Evolutionary conservation across 148 eudicot genomes (phyloP).

Genomic region (Tetragonia tetragonoides): DNA sequence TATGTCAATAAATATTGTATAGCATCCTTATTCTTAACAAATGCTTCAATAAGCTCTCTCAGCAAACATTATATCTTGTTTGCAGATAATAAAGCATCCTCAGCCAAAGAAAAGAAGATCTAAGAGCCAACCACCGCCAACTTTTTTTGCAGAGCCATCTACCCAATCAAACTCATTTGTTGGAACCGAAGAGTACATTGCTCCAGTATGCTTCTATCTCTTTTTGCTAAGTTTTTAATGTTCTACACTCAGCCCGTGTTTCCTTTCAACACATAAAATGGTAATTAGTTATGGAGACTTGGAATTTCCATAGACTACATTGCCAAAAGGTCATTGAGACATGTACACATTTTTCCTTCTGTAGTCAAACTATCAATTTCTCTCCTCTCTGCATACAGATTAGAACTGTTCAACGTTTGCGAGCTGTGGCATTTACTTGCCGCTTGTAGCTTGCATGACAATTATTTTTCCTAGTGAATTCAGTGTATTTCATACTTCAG

Average conservation of each 20-base stretch:
- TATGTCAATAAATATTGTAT: background rate
- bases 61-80: constrained; percentile 9
- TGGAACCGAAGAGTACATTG: constrained; percentile 98
- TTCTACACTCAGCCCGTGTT: background rate
- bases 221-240: background rate
- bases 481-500: background rate
- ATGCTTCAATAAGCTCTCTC: constrained; percentile 1
- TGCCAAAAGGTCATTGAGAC: background rate
- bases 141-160: constrained; percentile 82
- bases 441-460: background rate
- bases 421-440: background rate
- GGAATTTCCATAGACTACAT: background rate
- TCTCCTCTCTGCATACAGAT: background rate
- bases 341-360: background rate
- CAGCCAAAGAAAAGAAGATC: constrained; percentile 60
- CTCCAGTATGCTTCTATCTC: constrained; percentile 61
- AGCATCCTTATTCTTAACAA: background rate
- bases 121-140: constrained; percentile 68
- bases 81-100: constrained; percentile 78
- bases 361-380: background rate
- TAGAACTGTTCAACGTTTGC: background rate
- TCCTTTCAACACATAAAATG: background rate
- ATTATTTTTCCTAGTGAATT: background rate
- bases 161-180: constrained; percentile 94
- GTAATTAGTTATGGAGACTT: background rate